These are phyloP conservation scores for Crithidia mellificae DNA, from an alignment of 208 protist species.

Conservation along the genomic window DNA sequence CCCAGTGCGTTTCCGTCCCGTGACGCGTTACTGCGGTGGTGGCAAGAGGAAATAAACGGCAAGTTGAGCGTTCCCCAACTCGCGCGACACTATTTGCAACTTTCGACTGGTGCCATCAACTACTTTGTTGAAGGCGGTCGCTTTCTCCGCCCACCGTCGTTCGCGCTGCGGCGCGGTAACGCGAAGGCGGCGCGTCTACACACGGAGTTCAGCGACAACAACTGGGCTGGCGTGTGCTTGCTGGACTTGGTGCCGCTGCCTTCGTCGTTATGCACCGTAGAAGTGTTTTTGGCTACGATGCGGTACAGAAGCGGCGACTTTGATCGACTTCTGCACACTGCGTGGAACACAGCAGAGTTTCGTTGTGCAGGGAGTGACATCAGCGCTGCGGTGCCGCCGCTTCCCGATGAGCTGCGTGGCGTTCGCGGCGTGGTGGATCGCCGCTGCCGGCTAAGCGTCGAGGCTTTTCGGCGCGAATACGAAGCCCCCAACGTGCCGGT, in stretches of 20 bases:
- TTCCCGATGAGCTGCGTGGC: constrained; percentile 27
- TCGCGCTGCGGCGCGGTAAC: constrained; percentile 10
- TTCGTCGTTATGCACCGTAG: constrained; percentile 13
- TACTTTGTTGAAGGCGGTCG: constrained; percentile 18
- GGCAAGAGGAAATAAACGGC: constrained; percentile 5
- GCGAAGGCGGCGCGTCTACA: neutral
- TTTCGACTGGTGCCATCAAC: constrained; percentile 29
- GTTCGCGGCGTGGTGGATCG: constrained; percentile 28
- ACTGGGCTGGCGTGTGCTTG: constrained; percentile 24
- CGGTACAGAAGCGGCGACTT: neutral
- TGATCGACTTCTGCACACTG: neutral
- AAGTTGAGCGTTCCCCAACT: constrained; percentile 4
- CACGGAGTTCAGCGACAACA: constrained; percentile 19
- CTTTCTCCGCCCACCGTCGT: constrained; percentile 19
- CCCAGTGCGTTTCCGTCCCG: no score
- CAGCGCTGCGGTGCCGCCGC: neutral
- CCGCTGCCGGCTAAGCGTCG: constrained; percentile 22
- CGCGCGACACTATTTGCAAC: constrained; percentile 2
- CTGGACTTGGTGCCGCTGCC: constrained; percentile 34
- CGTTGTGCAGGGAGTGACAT: no score
- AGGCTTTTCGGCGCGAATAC: constrained; percentile 32
- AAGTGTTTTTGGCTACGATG: constrained; percentile 15
- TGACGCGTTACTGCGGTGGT: neutral
- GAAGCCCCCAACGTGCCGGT: constrained; percentile 38
- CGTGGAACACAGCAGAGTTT: no score